Base-by-base conservation (phyloP, 495 filamentous ascomycete genomes). In the Penicillium verhagenii region DNA sequence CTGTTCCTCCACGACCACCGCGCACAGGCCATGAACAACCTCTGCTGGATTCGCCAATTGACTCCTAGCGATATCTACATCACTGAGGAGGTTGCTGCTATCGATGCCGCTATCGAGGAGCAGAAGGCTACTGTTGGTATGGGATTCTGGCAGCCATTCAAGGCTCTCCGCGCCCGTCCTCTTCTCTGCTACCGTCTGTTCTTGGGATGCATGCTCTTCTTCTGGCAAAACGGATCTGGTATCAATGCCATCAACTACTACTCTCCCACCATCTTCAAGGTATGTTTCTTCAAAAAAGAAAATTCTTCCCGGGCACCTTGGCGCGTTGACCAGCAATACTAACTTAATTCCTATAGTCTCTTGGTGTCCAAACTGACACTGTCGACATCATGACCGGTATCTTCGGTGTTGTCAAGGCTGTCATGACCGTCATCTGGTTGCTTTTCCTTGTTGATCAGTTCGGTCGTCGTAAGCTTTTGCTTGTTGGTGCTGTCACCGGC, bases 201-300 rank as follows among this genome's bases (percentile, higher is more conserved):
- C 72, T 72, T 88, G 26, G 84, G 86, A 29, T 80, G 80, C 59
- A 79, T 82, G 72, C 81, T 87, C 25, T 87, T 88, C 76, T 70
- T 87, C 46, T 86, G 79, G 74, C 85, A 88, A 62, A 88, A 88
- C 50, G 74, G 80, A 3, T 79, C 76, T 3, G 84, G 86, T 16
- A 88, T 87, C 69, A 86, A 87, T 47, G 82, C 83, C 21, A 84
- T 86, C 66, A 86, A 87, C 73, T 86, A 85, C 68, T 86, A 85
- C 69, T 74, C 68, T 4, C 82, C 82, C 8, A 82, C 79, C 0
- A 79, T 86, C 28, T 86, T 87, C 72, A 42, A 20, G 2, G 20
- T 18, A 42, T 18, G 37, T 11, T 25, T 51, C 6, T n/a, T 16
- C 37, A n/a, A n/a, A n/a, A n/a, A n/a, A n/a, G n/a, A n/a, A n/a